phyloP scores from a whole-genome alignment of 257 asterid genomes.

The Jacaranda copaia region DNA sequence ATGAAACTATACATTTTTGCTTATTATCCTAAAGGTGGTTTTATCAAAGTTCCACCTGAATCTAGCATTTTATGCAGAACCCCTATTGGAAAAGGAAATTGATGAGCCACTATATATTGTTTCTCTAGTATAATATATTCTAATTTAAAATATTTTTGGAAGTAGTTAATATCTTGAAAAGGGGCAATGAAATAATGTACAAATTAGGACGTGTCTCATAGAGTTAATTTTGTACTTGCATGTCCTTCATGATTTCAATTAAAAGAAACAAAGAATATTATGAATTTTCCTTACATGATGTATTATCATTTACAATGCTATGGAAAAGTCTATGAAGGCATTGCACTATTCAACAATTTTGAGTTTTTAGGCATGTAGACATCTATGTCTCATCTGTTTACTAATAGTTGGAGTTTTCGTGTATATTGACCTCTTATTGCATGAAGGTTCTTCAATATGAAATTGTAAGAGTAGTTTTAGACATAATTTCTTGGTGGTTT shows the following conservation, averaged over 20 bases:
- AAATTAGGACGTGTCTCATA: background rate
- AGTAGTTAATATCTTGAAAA: background rate
- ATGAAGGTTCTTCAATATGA: background rate
- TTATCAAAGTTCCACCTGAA: background rate
- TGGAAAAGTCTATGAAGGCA: background rate
- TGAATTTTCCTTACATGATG: background rate
- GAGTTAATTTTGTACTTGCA: background rate
- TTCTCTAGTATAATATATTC: background rate
- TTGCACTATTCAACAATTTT: background rate
- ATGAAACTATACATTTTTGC: background rate
- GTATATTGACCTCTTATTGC: conserved; percentile 10
- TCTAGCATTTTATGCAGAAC: background rate
- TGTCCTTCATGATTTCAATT: conserved; percentile 7
- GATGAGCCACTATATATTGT: background rate
- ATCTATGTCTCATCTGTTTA: background rate
- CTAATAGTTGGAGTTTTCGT: background rate
- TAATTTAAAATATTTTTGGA: background rate
- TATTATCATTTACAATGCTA: conserved; percentile 13
- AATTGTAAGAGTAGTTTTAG: background rate
- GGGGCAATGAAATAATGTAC: background rate
- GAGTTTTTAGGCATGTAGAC: background rate
- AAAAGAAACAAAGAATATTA: background rate
- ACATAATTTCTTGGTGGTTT: background rate
- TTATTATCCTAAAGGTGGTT: background rate
- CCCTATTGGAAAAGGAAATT: background rate